Conservation (phyloP, 805 yeast genomes). For the Monosporozyma aquatica region DNA sequence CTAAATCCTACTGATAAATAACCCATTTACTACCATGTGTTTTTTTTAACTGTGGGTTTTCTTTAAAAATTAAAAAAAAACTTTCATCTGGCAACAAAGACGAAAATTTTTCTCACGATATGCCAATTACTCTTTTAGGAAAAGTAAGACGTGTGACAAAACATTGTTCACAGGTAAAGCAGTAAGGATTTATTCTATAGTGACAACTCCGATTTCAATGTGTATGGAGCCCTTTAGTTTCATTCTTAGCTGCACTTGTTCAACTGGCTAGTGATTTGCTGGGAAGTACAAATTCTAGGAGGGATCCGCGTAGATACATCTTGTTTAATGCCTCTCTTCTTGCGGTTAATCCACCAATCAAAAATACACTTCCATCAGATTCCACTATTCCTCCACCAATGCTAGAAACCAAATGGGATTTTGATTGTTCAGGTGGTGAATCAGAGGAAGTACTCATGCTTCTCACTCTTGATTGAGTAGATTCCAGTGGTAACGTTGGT, state of each 20-base stretch:
- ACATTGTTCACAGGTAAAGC: neutral
- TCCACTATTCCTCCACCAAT: conserved; percentile 14
- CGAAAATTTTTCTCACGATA: conserved; percentile 1
- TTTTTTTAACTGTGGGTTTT: neutral
- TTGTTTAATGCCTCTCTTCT: conserved; percentile 9
- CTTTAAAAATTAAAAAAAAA: neutral
- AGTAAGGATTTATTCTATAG: too few relatives aligned
- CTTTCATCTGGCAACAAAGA: neutral
- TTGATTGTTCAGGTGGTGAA: neutral
- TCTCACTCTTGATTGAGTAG: neutral
- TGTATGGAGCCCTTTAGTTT: too few relatives aligned
- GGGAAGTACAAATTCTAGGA: conserved; percentile 24
- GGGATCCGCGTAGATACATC: conserved; percentile 23
- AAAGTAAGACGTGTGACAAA: neutral
- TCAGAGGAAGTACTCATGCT: neutral
- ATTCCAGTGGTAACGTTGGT: neutral
- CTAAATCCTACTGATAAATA: too few relatives aligned
- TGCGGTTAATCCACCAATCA: conserved; percentile 24
- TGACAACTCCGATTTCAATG: conserved; percentile 1
- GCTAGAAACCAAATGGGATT: conserved; percentile 3
- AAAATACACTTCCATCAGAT: conserved; percentile 16
- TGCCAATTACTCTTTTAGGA: neutral
- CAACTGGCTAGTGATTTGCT: conserved; percentile 19
- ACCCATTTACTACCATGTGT: neutral
- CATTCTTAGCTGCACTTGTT: too few relatives aligned